Percentiles rank a stretch among this genome's conserved stretches.
Conservation (phyloP, 176 grass and related monocot species). For the Secale cereale region DNA sequence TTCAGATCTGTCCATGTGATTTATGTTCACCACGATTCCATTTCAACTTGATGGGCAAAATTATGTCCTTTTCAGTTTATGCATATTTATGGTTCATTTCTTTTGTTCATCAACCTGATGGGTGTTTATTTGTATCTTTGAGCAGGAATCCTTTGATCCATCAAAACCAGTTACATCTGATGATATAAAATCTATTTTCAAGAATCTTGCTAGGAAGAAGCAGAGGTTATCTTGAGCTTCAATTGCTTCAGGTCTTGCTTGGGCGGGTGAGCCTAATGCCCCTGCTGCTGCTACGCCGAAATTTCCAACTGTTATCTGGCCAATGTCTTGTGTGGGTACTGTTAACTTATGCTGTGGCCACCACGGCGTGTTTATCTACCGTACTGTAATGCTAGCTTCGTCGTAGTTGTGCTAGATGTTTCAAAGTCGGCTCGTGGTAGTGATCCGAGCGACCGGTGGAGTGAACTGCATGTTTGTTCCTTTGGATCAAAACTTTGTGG, state of each 20-base stretch:
- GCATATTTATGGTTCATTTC: background rate
- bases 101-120: constrained; percentile 9
- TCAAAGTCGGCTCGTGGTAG: background rate
- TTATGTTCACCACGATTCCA: no score
- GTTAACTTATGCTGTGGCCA: constrained; percentile 16
- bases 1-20: background rate
- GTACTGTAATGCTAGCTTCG: background rate
- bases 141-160: constrained; percentile 72
- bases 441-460: background rate
- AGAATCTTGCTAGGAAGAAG: constrained; percentile 91
- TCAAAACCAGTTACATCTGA: constrained; percentile 86
- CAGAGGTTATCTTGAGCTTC: constrained; percentile 60
- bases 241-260: background rate
- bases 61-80: background rate
- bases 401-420: background rate
- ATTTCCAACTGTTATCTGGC: background rate
- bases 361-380: background rate
- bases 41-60: background rate
- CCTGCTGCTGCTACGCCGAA: background rate
- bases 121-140: background rate
- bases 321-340: background rate
- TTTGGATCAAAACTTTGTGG: constrained; percentile 1
- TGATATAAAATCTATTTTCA: constrained; percentile 66
- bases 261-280: background rate
- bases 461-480: background rate